Evolutionary conservation across 345 rosid species (phyloP).

Genomic region (Pistacia integerrima): DNA sequence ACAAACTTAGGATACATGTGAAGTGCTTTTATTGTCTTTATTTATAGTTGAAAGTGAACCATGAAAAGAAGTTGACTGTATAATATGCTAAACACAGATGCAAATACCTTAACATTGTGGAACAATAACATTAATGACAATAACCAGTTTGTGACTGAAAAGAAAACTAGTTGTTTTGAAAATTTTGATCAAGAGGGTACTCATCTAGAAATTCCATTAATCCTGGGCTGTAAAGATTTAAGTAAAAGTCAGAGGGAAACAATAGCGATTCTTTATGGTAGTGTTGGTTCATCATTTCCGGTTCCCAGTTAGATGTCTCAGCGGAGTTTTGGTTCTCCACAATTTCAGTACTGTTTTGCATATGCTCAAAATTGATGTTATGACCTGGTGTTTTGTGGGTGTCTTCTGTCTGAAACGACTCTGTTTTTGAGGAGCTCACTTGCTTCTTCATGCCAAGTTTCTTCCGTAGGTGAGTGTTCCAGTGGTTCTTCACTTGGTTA

Average conservation of each 20-base stretch:
- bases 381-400: background rate
- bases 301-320: conserved; percentile 4
- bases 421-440: background rate
- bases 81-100: background rate
- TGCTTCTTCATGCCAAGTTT: conserved; percentile 27
- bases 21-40: no score
- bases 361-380: background rate
- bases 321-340: background rate
- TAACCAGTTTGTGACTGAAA: background rate
- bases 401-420: background rate
- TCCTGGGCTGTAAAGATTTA: background rate
- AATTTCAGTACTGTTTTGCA: background rate
- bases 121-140: background rate
- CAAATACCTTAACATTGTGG: background rate
- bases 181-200: conserved; percentile 9
- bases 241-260: background rate
- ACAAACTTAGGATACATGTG: no score
- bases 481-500: conserved; percentile 57
- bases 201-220: conserved; percentile 13
- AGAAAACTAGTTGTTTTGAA: background rate
- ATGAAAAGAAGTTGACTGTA: background rate
- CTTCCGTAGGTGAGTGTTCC: conserved; percentile 60
- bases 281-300: background rate
- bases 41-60: background rate
- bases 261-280: background rate